These are phyloP conservation scores for Boletus huronensis DNA, from an alignment of 768 basidiomycete genomes.

Conservation along the genomic window DNA sequence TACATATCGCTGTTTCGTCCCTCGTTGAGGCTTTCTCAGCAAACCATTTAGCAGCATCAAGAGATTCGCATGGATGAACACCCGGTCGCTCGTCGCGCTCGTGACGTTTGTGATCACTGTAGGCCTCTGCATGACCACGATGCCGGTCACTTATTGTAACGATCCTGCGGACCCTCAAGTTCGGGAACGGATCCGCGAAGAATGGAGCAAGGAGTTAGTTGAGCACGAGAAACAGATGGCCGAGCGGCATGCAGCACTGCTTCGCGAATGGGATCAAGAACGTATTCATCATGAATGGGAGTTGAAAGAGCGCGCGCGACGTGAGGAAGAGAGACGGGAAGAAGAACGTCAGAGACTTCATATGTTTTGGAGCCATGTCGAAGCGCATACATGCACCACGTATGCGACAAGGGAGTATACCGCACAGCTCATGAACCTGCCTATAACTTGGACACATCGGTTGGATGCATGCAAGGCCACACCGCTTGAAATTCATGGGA, in stretches of 20 bases:
- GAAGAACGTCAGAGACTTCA: too few relatives aligned
- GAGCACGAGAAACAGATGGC: constrained; percentile 20
- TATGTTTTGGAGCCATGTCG: too few relatives aligned
- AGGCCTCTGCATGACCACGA: not conserved
- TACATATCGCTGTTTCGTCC: not conserved
- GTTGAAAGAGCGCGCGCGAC: constrained; percentile 17
- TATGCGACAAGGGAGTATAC: too few relatives aligned
- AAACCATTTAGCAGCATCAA: not conserved
- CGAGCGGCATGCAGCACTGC: constrained; percentile 3
- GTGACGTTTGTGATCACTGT: not conserved
- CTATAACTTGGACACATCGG: too few relatives aligned
- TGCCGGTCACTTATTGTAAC: constrained; percentile 18
- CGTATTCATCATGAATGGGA: constrained; percentile 11
- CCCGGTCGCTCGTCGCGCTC: not conserved
- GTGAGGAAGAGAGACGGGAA: constrained; percentile 18
- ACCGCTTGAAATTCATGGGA: too few relatives aligned
- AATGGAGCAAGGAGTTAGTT: constrained; percentile 17
- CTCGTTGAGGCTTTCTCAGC: not conserved
- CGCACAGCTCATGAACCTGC: too few relatives aligned
- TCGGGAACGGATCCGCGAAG: constrained; percentile 18
- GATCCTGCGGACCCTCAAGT: constrained; percentile 18
- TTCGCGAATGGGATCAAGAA: constrained; percentile 20
- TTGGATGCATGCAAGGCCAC: too few relatives aligned
- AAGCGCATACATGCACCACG: too few relatives aligned
- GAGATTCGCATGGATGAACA: too few relatives aligned